These are phyloP conservation scores for Epithemia pelagica DNA, from an alignment of 108 stramenopile genomes.

Conservation along the genomic window DNA sequence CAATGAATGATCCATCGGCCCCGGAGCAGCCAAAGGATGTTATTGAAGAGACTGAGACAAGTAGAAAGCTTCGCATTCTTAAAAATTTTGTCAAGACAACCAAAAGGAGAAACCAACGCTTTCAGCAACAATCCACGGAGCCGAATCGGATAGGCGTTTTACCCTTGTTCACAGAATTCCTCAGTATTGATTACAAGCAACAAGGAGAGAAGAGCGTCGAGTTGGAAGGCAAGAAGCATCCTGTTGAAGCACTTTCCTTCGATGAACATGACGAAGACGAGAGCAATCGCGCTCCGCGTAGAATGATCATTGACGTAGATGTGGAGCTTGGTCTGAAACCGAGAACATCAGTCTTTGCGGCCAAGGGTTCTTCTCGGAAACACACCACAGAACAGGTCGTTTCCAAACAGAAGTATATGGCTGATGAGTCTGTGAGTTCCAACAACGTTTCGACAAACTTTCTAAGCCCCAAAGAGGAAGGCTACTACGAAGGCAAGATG, in stretches of 20 bases:
- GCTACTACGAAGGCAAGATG: conserved; percentile 42
- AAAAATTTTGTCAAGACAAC: neutral
- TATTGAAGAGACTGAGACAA: neutral
- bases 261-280: neutral
- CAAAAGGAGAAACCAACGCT: neutral
- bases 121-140: neutral
- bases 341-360: neutral
- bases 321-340: conserved; percentile 27
- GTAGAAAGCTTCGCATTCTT: neutral
- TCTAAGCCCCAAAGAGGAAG: conserved; percentile 26
- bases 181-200: neutral
- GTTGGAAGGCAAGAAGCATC: neutral
- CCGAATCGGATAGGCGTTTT: neutral
- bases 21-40: neutral
- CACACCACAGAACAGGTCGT: conserved; percentile 1
- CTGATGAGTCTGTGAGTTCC: neutral
- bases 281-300: neutral
- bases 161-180: neutral
- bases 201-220: neutral
- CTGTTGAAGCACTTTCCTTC: neutral
- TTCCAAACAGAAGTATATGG: neutral
- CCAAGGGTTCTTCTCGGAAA: neutral
- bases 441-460: neutral
- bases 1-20: neutral
- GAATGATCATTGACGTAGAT: conserved; percentile 40